Evolutionary conservation across 2,329 filamentous ascomycete species (phyloP), one percentile per base, ranked within the genome.

Genomic region (Biscogniauxia mediterranea): DNA sequence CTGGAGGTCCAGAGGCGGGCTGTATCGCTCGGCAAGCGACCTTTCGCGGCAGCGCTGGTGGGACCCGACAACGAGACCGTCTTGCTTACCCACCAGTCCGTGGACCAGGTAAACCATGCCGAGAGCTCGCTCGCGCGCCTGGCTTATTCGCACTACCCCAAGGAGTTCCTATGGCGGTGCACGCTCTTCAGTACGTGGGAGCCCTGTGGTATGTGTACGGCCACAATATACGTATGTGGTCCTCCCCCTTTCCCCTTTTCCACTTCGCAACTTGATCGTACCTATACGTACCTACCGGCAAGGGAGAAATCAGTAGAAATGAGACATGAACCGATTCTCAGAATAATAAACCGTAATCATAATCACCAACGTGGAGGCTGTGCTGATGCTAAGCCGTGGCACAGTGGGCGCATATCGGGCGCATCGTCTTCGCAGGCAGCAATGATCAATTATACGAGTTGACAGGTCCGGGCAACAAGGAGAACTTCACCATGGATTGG

Each of bases 141-240:
- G 28, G 80, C 81, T 1, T 78, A 81, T 17, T 69, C 73, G 5
- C 81, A 84, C 65, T 83, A 79, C 65, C 71, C 76, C 2, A 78
- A 80, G 62, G 74, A 76, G 15, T 84, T 79, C 65, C 75, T 84
- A 2, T 80, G 78, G 72, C 68, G 67, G 46, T 84, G 81, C 66
- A 83, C 81, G 0, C 69, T 84, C 49, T 78, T 83, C 54, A 80
- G 77, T 21, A 84, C 81, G 11, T 84, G 82, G 81, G 82, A 84
- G 69, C 82, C 82, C 1, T 84, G 82, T 62, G 81, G 80, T 20
- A 84, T 84, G 81, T 84, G 81, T 66, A 73, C 74, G 58, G 68
- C 65, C 20, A 70, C 68, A 15, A 61, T 69, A 5, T 71, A 69
- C 61, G 66, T 70, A 50, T 54, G 68, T 62, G n/a, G 17, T 23